Conservation (phyloP, 2,329 filamentous ascomycete species). For the Alternaria novae-zelandiae region DNA sequence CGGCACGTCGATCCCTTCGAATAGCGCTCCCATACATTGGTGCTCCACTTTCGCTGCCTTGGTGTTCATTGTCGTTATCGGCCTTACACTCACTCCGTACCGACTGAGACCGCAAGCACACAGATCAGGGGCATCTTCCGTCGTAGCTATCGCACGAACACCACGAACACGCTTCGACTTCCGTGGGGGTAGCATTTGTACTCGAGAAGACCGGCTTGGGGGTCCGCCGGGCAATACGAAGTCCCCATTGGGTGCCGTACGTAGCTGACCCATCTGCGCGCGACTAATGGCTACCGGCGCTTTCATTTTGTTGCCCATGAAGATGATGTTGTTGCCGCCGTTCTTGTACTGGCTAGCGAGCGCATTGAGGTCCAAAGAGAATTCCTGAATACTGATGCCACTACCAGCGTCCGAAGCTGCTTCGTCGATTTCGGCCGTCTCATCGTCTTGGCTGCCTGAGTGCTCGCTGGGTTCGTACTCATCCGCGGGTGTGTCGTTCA, state of each 20-base stretch:
- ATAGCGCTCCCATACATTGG: not conserved
- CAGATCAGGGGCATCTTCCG: not conserved
- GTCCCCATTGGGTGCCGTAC: not conserved
- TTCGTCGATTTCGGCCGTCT: not conserved
- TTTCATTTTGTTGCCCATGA: not conserved
- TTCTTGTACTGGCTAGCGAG: not conserved
- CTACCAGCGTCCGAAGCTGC: not conserved
- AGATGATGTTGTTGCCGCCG: not conserved
- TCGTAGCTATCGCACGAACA: not conserved
- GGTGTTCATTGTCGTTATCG: not conserved
- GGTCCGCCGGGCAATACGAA: not conserved
- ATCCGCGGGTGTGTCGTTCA: not conserved
- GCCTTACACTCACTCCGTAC: not conserved
- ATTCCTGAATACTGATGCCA: not conserved
- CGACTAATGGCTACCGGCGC: not conserved
- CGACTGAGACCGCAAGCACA: not conserved
- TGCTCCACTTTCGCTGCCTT: not conserved
- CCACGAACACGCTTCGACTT: not conserved
- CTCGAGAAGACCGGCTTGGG: not conserved
- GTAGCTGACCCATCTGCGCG: not conserved
- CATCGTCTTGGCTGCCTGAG: not conserved
- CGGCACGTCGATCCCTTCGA: not conserved
- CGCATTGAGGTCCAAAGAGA: not conserved
- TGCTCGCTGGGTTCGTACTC: not conserved
- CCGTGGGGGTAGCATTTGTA: not conserved